These are phyloP conservation scores for Apiotrichum gracile DNA, from an alignment of 1,284 basidiomycete species.

Conservation along the genomic window DNA sequence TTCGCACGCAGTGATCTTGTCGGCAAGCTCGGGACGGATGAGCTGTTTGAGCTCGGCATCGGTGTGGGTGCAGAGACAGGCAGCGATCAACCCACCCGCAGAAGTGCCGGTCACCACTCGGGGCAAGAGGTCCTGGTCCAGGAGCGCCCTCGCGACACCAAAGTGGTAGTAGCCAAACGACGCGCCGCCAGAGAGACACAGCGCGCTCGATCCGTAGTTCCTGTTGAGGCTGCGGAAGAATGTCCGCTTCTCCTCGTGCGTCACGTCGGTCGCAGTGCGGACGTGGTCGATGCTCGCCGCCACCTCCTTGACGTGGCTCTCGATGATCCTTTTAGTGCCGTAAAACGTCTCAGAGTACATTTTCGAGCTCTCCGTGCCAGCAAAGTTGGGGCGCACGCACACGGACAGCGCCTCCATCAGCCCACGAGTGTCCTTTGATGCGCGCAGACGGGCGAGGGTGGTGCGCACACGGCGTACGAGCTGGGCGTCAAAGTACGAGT, in stretches of 20 bases:
- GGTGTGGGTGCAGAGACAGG: conserved; percentile 75
- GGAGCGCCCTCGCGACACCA: conserved; percentile 88
- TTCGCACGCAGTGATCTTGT: conserved; percentile 84
- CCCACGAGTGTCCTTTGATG: conserved; percentile 65
- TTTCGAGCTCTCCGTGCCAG: conserved; percentile 82
- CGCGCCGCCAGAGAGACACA: conserved; percentile 91
- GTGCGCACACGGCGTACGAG: conserved; percentile 35
- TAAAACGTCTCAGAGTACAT: conserved; percentile 83
- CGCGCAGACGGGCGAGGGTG: conserved; percentile 34
- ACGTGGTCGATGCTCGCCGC: conserved; percentile 68
- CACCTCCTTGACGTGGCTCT: conserved; percentile 80
- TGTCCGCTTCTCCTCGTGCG: conserved; percentile 78
- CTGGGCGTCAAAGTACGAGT: conserved; percentile 80
- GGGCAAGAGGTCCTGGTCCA: conserved; percentile 81
- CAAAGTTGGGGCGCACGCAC: conserved; percentile 89
- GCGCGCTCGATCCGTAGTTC: conserved; percentile 81
- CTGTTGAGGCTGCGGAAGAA: conserved; percentile 86
- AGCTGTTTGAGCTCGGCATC: conserved; percentile 77
- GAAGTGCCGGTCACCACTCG: conserved; percentile 84
- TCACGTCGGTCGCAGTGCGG: conserved; percentile 63
- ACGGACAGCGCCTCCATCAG: conserved; percentile 86
- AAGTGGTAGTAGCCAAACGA: conserved; percentile 72
- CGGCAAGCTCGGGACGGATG: conserved; percentile 73
- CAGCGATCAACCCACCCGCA: conserved; percentile 83
- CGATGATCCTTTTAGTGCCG: conserved; percentile 80